Percentiles rank a stretch among this genome's conserved stretches.
These are phyloP conservation scores for Mucor velutinosus DNA, from an alignment of 371 early-diverging fungal species.

Conservation along the genomic window DNA sequence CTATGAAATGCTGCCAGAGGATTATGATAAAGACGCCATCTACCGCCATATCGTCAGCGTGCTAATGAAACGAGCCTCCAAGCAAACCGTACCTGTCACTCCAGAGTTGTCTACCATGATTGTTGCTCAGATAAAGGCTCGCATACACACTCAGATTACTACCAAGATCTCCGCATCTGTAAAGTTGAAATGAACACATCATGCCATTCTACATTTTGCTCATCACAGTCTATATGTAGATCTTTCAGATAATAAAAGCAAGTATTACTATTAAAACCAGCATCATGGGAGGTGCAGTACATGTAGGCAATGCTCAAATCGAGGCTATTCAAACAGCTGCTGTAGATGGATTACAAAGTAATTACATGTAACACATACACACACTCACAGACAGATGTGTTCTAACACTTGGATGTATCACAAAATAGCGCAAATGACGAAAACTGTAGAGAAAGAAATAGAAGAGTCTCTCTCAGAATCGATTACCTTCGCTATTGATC, in stretches of 20 bases:
- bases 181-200: slow-evolving; percentile 6
- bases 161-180: slow-evolving; percentile 22
- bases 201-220: not conserved
- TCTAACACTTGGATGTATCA: slow-evolving; percentile 13
- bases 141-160: slow-evolving; percentile 15
- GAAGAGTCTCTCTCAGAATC: slow-evolving; percentile 7
- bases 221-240: not conserved
- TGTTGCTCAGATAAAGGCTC: slow-evolving; percentile 13
- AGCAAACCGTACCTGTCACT: not conserved
- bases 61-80: not conserved
- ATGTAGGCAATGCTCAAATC: slow-evolving; percentile 20
- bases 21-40: not conserved
- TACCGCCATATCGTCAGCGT: not conserved
- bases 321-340: slow-evolving; percentile 23
- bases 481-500: not conserved
- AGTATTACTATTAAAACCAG: slow-evolving; percentile 16
- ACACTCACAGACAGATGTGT: slow-evolving; percentile 19
- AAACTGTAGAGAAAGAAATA: slow-evolving; percentile 2
- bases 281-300: slow-evolving; percentile 23
- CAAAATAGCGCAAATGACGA: slow-evolving; percentile 10
- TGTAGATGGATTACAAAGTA: slow-evolving; percentile 14
- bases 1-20: not conserved
- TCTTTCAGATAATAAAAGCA: slow-evolving; percentile 10
- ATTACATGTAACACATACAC: slow-evolving; percentile 22
- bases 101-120: slow-evolving; percentile 11